These are phyloP conservation scores for Lactarius vividus DNA, from an alignment of 768 basidiomycete species.

Conservation along the genomic window DNA sequence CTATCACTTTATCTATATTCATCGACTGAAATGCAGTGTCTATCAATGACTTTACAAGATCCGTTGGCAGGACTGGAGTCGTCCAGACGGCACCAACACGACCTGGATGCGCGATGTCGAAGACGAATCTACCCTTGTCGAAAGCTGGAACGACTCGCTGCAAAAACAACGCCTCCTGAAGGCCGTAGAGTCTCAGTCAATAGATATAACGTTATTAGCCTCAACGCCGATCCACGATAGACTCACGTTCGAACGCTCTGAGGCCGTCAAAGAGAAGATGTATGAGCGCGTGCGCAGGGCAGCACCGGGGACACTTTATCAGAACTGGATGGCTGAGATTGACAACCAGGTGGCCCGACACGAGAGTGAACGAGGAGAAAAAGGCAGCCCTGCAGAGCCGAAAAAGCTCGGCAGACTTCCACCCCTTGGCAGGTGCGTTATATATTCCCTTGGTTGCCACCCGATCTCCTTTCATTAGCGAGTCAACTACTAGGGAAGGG, in stretches of 20 bases:
- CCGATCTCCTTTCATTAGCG: background rate
- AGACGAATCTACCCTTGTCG: slow-evolving; percentile 4
- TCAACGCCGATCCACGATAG: slow-evolving; percentile 22
- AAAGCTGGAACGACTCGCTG: slow-evolving; percentile 17
- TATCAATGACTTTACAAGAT: slow-evolving; percentile 10
- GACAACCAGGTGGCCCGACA: slow-evolving; percentile 1
- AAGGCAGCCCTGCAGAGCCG: background rate
- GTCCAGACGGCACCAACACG: slow-evolving; percentile 26
- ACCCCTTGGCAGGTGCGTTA: background rate
- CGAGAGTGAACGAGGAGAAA: background rate
- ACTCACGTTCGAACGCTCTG: slow-evolving; percentile 22
- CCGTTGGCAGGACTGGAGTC: slow-evolving; percentile 26
- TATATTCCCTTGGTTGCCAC: background rate
- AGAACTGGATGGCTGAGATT: slow-evolving; percentile 18
- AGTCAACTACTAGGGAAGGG: background rate
- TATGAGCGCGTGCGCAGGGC: slow-evolving; percentile 9
- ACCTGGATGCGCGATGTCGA: slow-evolving; percentile 24
- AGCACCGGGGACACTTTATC: background rate
- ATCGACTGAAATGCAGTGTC: background rate
- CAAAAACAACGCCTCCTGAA: background rate
- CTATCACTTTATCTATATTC: background rate
- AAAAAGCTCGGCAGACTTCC: slow-evolving; percentile 1
- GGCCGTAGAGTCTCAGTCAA: slow-evolving; percentile 17
- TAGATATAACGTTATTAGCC: slow-evolving; percentile 13
- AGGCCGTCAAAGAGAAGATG: slow-evolving; percentile 22